phyloP scores from a whole-genome alignment of 768 basidiomycete genomes.

The Chalciporus piperatus region DNA sequence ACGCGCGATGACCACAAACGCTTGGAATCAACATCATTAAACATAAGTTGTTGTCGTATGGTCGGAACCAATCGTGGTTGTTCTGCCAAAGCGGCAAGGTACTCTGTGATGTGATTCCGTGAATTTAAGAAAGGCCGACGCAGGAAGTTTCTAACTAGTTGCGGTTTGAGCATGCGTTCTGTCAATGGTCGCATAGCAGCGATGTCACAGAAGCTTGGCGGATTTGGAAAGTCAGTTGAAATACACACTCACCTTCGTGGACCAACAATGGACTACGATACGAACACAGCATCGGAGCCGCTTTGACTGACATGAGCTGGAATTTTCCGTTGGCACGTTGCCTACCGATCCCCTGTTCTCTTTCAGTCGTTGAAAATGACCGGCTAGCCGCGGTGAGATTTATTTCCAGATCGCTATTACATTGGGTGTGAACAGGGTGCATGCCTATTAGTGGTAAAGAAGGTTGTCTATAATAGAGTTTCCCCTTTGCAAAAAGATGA shows the following conservation, averaged over 20 bases:
- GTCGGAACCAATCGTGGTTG: neutral
- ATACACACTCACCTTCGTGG: slow-evolving; percentile 2
- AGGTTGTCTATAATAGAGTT: slow-evolving; percentile 27
- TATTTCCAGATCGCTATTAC: slow-evolving; percentile 4
- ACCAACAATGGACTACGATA: slow-evolving; percentile 4
- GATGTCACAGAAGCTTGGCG: neutral
- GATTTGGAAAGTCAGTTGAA: neutral
- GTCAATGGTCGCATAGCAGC: neutral
- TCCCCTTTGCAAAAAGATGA: slow-evolving; percentile 28
- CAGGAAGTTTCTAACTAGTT: neutral
- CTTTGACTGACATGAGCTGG: slow-evolving; percentile 5
- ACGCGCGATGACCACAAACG: neutral
- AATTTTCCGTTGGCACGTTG: slow-evolving; percentile 1
- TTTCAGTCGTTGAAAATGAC: neutral
- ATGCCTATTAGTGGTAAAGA: neutral
- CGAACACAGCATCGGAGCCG: slow-evolving; percentile 5
- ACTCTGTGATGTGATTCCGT: neutral
- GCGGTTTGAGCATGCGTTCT: neutral
- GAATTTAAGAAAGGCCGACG: neutral
- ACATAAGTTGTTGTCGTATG: neutral
- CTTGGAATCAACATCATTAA: slow-evolving; percentile 1
- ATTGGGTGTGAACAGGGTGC: neutral
- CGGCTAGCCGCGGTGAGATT: neutral
- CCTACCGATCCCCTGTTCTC: neutral
- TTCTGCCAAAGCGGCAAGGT: neutral